A percentile compares a stretch with the other conserved stretches of the same genome.
Conservation (phyloP, 306 rosid species). For the Begonia fuchsioides region DNA sequence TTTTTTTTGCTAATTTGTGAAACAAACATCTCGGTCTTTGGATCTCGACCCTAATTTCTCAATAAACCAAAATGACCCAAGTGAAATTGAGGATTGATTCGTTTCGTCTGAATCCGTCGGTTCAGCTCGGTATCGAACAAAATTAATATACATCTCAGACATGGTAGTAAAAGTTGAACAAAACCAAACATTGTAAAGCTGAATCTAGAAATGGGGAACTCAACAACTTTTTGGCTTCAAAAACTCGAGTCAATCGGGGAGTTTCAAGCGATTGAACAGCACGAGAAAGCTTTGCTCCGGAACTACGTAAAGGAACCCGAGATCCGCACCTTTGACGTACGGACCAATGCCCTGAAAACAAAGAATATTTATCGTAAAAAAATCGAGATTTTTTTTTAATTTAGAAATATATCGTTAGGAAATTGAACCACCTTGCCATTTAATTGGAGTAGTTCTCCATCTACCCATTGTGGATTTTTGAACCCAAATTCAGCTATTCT, state of each 20-base stretch:
- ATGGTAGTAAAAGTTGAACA: too few species aligned
- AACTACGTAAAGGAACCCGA: conserved; percentile 75
- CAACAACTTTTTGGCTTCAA: background rate
- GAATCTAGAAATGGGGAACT: conserved; percentile 13
- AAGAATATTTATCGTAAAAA: conserved; percentile 2
- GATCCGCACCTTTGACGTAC: conserved; percentile 86
- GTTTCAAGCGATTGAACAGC: conserved; percentile 78
- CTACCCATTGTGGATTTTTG: conserved; percentile 80
- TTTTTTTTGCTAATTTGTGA: too few species aligned
- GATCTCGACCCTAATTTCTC: too few species aligned
- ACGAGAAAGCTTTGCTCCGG: conserved; percentile 96
- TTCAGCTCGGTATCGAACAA: too few species aligned
- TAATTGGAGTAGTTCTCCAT: conserved; percentile 91
- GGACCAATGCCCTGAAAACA: conserved; percentile 78
- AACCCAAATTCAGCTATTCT: conserved; percentile 81
- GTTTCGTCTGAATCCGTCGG: too few species aligned
- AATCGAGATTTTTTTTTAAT: too few species aligned
- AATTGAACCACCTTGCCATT: conserved; percentile 58
- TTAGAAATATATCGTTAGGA: conserved; percentile 4
- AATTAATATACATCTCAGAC: too few species aligned
- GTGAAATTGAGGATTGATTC: too few species aligned
- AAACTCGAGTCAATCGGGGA: conserved; percentile 45
- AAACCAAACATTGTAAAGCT: background rate
- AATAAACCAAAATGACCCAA: too few species aligned
- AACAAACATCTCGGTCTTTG: too few species aligned